Conservation (phyloP, 805 yeast species). For the Kodamaea jinghongensis region DNA sequence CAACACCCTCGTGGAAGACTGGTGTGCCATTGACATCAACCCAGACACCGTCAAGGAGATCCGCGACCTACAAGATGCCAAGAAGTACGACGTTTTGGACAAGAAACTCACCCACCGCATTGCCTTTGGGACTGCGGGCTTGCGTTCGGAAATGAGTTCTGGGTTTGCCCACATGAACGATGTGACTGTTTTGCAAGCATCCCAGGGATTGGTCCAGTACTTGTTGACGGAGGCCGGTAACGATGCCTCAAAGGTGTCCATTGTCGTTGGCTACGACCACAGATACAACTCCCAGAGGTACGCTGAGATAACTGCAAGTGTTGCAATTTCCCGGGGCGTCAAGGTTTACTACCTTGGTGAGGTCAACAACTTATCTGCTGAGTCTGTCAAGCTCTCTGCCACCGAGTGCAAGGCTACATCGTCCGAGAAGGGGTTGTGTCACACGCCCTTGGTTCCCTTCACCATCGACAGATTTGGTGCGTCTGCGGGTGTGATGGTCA, state of each 20-base stretch:
- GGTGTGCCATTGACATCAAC: slow-evolving; percentile 38
- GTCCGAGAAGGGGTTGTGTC: slow-evolving; percentile 37
- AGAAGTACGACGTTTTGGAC: slow-evolving; percentile 46
- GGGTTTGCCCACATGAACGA: slow-evolving; percentile 89
- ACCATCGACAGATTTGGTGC: slow-evolving; percentile 63
- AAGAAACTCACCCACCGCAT: slow-evolving; percentile 57
- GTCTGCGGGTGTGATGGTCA: slow-evolving; percentile 85
- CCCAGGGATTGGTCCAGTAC: slow-evolving; percentile 73
- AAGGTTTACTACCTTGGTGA: slow-evolving; percentile 61
- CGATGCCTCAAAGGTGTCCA: slow-evolving; percentile 20
- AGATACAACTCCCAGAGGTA: slow-evolving; percentile 74
- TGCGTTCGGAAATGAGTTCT: slow-evolving; percentile 84
- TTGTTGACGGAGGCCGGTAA: slow-evolving; percentile 22
- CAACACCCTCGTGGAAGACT: slow-evolving; percentile 29
- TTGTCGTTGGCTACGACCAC: slow-evolving; percentile 92
- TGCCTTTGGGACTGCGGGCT: slow-evolving; percentile 91
- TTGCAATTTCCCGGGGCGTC: slow-evolving; percentile 66
- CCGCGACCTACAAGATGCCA: slow-evolving; percentile 33
- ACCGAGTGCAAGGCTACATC: neutral
- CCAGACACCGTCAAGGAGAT: slow-evolving; percentile 57
- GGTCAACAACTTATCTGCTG: slow-evolving; percentile 31
- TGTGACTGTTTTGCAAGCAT: slow-evolving; percentile 84
- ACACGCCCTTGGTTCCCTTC: slow-evolving; percentile 93
- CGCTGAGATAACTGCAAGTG: slow-evolving; percentile 76
- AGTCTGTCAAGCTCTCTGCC: slow-evolving; percentile 15